Evolutionary conservation across 257 asterid species (phyloP).

Genomic region (Solanum sitiens): DNA sequence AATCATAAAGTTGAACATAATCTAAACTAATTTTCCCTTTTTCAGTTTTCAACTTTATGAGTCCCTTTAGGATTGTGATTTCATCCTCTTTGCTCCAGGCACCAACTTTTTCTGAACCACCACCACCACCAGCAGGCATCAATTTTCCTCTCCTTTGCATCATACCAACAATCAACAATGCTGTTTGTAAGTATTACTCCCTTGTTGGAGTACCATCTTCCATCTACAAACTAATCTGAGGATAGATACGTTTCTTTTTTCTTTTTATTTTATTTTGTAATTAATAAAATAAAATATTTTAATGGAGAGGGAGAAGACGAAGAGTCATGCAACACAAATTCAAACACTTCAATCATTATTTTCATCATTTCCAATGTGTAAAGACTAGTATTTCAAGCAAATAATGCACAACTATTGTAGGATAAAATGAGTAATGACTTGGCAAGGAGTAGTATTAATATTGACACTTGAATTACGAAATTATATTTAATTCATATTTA

Average conservation of each 20-base stretch:
- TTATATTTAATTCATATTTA: too few species aligned
- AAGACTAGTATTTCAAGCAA: too few species aligned
- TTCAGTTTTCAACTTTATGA: not conserved
- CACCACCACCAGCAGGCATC: not conserved
- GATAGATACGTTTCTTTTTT: not conserved
- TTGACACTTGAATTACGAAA: too few species aligned
- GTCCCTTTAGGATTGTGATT: not conserved
- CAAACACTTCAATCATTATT: not conserved
- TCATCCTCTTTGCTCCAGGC: not conserved
- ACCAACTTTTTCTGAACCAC: not conserved
- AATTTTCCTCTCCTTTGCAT: not conserved
- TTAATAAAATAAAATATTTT: too few species aligned
- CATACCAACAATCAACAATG: too few species aligned
- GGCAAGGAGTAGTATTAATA: too few species aligned
- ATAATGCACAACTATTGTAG: too few species aligned
- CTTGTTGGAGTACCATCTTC: not conserved
- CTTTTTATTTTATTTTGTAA: too few species aligned
- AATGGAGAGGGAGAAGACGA: not conserved
- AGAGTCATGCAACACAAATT: not conserved
- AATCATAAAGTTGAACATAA: not conserved
- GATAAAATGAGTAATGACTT: too few species aligned
- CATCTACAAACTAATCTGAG: not conserved
- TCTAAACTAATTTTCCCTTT: not conserved
- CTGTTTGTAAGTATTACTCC: not conserved
- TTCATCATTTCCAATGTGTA: not conserved